A percentile compares a stretch with the other conserved stretches of the same genome.
These are phyloP conservation scores for Acarospora socialis DNA, from an alignment of 2,329 filamentous ascomycete genomes.

Conservation along the genomic window DNA sequence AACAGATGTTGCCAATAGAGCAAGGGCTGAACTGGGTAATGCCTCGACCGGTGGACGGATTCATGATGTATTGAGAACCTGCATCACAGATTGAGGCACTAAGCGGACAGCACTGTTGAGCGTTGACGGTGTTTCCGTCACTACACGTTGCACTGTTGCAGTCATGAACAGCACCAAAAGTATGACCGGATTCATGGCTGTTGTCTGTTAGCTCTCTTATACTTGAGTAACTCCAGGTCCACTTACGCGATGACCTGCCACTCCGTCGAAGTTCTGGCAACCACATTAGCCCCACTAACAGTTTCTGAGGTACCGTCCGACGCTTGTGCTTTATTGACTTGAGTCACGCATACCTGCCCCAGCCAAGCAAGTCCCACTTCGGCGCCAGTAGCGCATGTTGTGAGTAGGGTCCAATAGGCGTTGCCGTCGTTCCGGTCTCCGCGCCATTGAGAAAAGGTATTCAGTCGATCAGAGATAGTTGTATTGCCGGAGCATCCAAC, in stretches of 20 bases:
- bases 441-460: slow-evolving; percentile 80
- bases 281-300: slow-evolving; percentile 76
- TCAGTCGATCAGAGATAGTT: slow-evolving; percentile 64
- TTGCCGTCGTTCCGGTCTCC: slow-evolving; percentile 63
- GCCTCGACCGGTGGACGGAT: slow-evolving; percentile 62
- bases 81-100: slow-evolving; percentile 57
- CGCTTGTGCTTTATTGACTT: slow-evolving; percentile 40
- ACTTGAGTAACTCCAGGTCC: background rate
- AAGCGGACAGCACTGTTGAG: slow-evolving; percentile 70
- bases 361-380: slow-evolving; percentile 91
- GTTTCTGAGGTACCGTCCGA: slow-evolving; percentile 44
- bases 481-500: slow-evolving; percentile 48
- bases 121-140: slow-evolving; percentile 43
- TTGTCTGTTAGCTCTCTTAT: slow-evolving; percentile 2
- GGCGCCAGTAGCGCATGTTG: slow-evolving; percentile 63
- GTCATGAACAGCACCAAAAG: slow-evolving; percentile 91
- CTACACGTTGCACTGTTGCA: slow-evolving; percentile 57
- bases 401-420: slow-evolving; percentile 86
- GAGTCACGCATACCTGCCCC: slow-evolving; percentile 62
- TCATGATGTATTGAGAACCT: slow-evolving; percentile 78
- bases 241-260: slow-evolving; percentile 81
- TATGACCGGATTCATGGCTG: slow-evolving; percentile 82
- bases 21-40: slow-evolving; percentile 77
- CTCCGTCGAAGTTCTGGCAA: slow-evolving; percentile 66
- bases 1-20: slow-evolving; percentile 86